Base-by-base conservation (phyloP, 2,329 filamentous ascomycete genomes). In the Colletotrichum plurivorum region DNA sequence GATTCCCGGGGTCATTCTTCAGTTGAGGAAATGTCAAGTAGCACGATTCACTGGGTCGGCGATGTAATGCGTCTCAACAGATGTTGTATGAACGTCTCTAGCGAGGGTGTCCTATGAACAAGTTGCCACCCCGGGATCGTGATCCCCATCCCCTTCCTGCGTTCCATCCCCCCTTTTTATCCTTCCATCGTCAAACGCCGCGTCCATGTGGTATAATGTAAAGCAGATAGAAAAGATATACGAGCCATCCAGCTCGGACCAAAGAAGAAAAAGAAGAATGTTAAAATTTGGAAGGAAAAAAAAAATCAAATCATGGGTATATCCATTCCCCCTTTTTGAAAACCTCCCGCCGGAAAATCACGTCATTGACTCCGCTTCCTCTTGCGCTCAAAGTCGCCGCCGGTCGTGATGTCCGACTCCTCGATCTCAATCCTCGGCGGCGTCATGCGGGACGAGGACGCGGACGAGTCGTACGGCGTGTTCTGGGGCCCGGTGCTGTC, bases 361-460 rank as follows among this genome's bases (percentile, higher is more conserved):
- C 20, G 45, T 56, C 52, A 69, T 27, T 53, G 62, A 15, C 63
- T 69, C 45, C 54, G 62, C 57, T 66, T 74, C 76, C 77, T 75
- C 58, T 71, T 75, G n/a, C 75, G 72, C 64, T 78, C 74, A 22
- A 76, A 54, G 57, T 78, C 77, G 13, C 41, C 73, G 25, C 63
- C 73, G 12, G 76, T 72, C 16, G 73, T 64, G 18, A 75, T 78
- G 48, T 72, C 69, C 53, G 63, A 60, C 69, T 73, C 63, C 71
- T 71, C 36, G 63, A 72, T 43, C 73, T 73, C 22, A 64, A 69
- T 69, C 9, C 49, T 60, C 9, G 67, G 67, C 9, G 52, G 49
- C 36, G 27, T 20, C 39, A 22, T 12, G 10, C 49, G 43, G 27
- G 27, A 56, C 4, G 49, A 52, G n/a, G 49, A 41, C n/a, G 46